Evolutionary conservation across 305 asterid species (phyloP).

Genomic region (Caryopteris hybrid): DNA sequence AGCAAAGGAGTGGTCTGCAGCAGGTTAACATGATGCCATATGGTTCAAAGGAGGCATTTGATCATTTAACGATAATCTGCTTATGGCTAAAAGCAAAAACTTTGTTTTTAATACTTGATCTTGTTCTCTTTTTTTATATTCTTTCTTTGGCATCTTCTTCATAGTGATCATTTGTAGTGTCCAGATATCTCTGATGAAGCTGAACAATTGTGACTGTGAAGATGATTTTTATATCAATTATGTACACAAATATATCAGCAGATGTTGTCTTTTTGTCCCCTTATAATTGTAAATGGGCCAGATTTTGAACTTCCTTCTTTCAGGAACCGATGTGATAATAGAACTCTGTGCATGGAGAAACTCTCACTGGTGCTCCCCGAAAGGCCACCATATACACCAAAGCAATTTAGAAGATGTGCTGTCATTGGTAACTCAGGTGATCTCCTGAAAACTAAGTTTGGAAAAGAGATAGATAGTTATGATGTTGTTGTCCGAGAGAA

Average conservation of each 20-base stretch:
- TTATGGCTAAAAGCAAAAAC: neutral
- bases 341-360: slow-evolving; percentile 87
- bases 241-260: neutral
- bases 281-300: neutral
- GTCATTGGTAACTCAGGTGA: slow-evolving; percentile 99
- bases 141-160: neutral
- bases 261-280: neutral
- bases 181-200: neutral
- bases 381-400: slow-evolving; percentile 74
- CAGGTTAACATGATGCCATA: neutral
- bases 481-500: slow-evolving; percentile 91
- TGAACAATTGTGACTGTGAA: neutral
- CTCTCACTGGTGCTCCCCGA: slow-evolving; percentile 90
- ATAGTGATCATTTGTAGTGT: neutral
- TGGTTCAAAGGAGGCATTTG: neutral
- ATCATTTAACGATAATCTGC: neutral
- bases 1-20: neutral
- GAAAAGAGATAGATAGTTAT: slow-evolving; percentile 78
- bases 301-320: slow-evolving; percentile 13
- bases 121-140: neutral
- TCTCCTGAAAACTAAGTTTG: slow-evolving; percentile 85
- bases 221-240: neutral
- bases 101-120: neutral
- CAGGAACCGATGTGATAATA: slow-evolving; percentile 79
- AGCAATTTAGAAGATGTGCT: slow-evolving; percentile 85